phyloP scores from a whole-genome alignment of 192 early-diverging fungal genomes.

The Dissophora globulifera region DNA sequence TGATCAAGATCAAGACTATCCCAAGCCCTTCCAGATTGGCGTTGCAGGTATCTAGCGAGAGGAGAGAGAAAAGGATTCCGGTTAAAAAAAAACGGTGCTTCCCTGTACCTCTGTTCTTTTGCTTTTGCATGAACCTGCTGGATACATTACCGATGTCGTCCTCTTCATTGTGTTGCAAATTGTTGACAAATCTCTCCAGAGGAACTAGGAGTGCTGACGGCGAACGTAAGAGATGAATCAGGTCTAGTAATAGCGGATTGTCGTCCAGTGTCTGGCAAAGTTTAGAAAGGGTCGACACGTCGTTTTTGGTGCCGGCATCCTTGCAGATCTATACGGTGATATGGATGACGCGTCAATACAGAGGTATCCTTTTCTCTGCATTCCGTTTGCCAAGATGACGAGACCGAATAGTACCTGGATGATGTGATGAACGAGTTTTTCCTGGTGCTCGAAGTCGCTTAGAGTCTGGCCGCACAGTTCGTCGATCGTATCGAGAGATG shows the following conservation, averaged over 20 bases:
- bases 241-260: constrained; percentile 39
- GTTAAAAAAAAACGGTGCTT: no score
- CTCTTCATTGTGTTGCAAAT: constrained; percentile 40
- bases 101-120: no score
- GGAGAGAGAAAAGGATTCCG: no score
- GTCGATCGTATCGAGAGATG: constrained; percentile 17
- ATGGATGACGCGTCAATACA: background rate
- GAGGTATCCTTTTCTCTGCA: no score
- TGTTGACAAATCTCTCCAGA: constrained; percentile 43
- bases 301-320: constrained; percentile 24
- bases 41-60: constrained; percentile 42
- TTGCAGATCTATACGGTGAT: constrained; percentile 23
- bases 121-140: background rate
- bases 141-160: constrained; percentile 40
- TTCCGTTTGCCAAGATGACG: no score
- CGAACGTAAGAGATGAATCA: constrained; percentile 27
- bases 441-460: constrained; percentile 41
- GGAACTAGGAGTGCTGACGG: constrained; percentile 31
- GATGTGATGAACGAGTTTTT: constrained; percentile 31
- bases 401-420: constrained; percentile 22
- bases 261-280: constrained; percentile 49
- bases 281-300: constrained; percentile 30
- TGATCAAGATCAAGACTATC: constrained; percentile 32
- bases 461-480: constrained; percentile 39
- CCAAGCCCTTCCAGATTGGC: constrained; percentile 45